Evolutionary conservation across 202 grass and related monocot species (phyloP), one percentile per base, ranked within the genome.

Genomic region (Setaria viridis): DNA sequence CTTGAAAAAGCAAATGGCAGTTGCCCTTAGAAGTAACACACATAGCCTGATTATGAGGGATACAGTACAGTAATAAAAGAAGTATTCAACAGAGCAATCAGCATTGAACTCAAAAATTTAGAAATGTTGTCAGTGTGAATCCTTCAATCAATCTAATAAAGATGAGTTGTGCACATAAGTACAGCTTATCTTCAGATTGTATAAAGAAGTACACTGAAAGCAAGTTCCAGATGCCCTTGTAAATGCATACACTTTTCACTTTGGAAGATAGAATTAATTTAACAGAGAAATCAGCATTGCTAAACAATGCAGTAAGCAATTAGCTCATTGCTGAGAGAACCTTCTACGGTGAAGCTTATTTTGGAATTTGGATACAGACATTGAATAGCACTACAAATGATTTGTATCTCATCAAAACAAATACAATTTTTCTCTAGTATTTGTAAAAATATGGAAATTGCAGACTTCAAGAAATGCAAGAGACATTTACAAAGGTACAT

Each of bases 401-500:
- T 64, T 20, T 53, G 47, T 55, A 48, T 30, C 43, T 82, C 78
- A 85, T 11, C 66, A 85, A 41, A 39, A 42, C 12, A 78, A 43
- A 81, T 33, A 70, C 3, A 70, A 70, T 9, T 16, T 78, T 41
- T 67, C 43, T 80, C 0, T 80, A 11, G 16, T 80, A 71, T 53
- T 53, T 8, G 16, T 5, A 90, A 59, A 59, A 77, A 72, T 19
- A 74, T 11, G 29, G 37, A 25, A 76, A 32, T 67, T 69, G 51
- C 8, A 78, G 3, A 55, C 83, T 89, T 77, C 35, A 63, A 65
- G 80, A 82, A 48, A 64, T 54, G 68, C 33, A 43, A 17, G 47
- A 62, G 4, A 82, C 74, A 81, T 30, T 33, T 49, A 19, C 9
- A 68, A 49, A 83, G 54, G 20, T 72, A 68, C 90, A 73, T 98